Base-by-base conservation (phyloP, 164 flowering plant species). In the Nelumbo lutea region DNA sequence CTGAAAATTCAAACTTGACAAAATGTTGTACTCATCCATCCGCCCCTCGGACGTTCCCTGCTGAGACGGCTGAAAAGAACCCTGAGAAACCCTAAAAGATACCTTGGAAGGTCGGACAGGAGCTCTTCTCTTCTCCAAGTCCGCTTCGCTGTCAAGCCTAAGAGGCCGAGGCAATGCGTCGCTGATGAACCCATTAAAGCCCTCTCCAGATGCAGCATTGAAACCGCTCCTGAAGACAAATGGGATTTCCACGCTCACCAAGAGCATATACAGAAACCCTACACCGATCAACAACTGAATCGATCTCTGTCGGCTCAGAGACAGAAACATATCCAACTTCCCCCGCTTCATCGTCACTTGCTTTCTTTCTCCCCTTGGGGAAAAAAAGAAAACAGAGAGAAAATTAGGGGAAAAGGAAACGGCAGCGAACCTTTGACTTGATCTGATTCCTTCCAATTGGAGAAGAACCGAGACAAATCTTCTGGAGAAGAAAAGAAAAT, bases 161-260 rank as follows among this genome's bases (percentile, higher is more conserved):
- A 57, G 61, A 1, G 68, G 45, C 6, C 65, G 61, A 62, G 76
- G 43, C 61, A 74, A 56, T 2, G 68, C 75, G 53, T 70, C 76
- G 41, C 52, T 67, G 41, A 73, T 48, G 27, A 66, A 57, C 4
- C 64, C 69, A 65, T 38, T 66, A 65, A 66, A 66, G 39, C 52
- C 59, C 45, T 75, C 81, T 43, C 70, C 64, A 5, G 80, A 66
- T 4, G 70, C 15, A 3, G 67, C 52, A 15, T 72, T 64, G 47
- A 74, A 64, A 9, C 80, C 80, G 57, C 66, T 52, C n/a, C 51
- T 67, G 71, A 85, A 81, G n/a, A 86, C 78, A 56, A 85, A 72
- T 0, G 93, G 93, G 61, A 84, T 66, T 75, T 88, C 86, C 4
- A 86, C 27, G 63, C 73, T 80, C 50, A 86, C 69, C 43, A 89